These are phyloP conservation scores for Paspalum vaginatum DNA, from an alignment of 176 grass and related monocot species.

Conservation along the genomic window DNA sequence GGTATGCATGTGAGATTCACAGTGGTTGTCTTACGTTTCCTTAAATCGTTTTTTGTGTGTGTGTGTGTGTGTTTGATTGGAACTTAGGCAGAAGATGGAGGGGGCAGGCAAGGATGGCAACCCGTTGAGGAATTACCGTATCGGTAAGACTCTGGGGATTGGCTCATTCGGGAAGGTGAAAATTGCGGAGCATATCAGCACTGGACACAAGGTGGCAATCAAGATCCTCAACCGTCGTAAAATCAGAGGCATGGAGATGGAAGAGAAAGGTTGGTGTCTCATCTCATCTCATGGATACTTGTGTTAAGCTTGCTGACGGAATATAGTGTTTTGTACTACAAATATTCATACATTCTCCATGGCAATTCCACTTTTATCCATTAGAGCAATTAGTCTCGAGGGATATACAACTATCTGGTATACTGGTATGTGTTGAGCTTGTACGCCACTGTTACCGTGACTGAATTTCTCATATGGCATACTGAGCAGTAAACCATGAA, in stretches of 20 bases:
- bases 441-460: background rate
- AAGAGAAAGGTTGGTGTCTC: slow-evolving; percentile 56
- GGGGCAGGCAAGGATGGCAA: slow-evolving; percentile 43
- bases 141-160: slow-evolving; percentile 64
- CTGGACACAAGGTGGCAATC: slow-evolving; percentile 61
- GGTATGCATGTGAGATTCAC: slow-evolving; percentile 9
- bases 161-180: slow-evolving; percentile 68
- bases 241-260: slow-evolving; percentile 67
- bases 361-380: background rate
- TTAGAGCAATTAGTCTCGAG: background rate
- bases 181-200: slow-evolving; percentile 62
- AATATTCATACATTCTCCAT: background rate
- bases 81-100: slow-evolving; percentile 49
- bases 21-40: slow-evolving; percentile 1
- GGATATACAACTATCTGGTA: background rate
- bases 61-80: background rate
- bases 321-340: background rate
- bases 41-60: background rate
- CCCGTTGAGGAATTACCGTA: slow-evolving; percentile 52
- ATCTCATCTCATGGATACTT: background rate
- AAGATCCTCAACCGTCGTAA: slow-evolving; percentile 68
- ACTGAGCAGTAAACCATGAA: no score
- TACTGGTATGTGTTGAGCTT: background rate
- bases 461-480: background rate
- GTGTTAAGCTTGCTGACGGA: background rate